Conservation (phyloP, 306 rosid species). For the Prunus persica region Prunus_persica_NCBIv2 NC_034014.1:29802501-29803000, state of each 20-base stretch:
- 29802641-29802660: background rate
- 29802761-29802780: too few relatives aligned
- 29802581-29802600: background rate
- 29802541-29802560: background rate
- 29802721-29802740: too few relatives aligned
- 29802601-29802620: background rate
- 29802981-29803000: background rate
- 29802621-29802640: background rate
- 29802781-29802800: background rate
- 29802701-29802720: too few relatives aligned
- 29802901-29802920: background rate
- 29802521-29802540: background rate
- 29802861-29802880: constrained; percentile 23
- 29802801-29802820: background rate
- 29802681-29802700: background rate
- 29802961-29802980: background rate
- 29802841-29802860: background rate
- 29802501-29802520: background rate
- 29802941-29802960: too few relatives aligned
- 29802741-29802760: too few relatives aligned
- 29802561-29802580: background rate
- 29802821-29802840: background rate
- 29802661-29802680: too few relatives aligned
- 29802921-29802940: background rate
- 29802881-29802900: background rate